Evolutionary conservation across 78 protist genomes (phyloP).

Genomic region (Protostelium mycophagum): DNA sequence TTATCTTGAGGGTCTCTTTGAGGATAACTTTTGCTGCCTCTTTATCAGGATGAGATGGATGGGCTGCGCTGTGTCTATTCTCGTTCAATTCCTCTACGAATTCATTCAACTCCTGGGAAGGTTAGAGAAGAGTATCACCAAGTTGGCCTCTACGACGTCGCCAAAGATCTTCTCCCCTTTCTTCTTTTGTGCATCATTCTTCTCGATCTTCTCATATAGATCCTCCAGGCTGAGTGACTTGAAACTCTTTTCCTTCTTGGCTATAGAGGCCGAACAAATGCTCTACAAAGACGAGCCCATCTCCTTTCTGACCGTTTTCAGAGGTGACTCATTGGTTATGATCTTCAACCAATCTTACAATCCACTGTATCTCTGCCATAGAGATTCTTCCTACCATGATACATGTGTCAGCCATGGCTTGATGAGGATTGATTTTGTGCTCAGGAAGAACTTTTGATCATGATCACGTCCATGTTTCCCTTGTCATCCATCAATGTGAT

Average conservation of each 20-base stretch:
- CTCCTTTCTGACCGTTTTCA: no score
- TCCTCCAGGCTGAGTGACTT: background rate
- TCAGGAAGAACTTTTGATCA: background rate
- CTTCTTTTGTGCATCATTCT: constrained; percentile 1
- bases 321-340: no score
- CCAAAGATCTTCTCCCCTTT: background rate
- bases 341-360: background rate
- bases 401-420: constrained; percentile 1
- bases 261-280: background rate
- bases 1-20: background rate
- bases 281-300: background rate
- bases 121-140: background rate
- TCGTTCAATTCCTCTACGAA: background rate
- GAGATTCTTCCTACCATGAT: background rate
- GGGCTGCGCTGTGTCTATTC: background rate
- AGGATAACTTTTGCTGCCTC: background rate
- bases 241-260: background rate
- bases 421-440: constrained; percentile 1
- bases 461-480: no score
- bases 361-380: background rate
- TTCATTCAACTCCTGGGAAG: background rate
- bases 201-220: background rate
- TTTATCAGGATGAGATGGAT: background rate
- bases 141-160: background rate
- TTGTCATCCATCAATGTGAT: no score